Evolutionary conservation across 768 basidiomycete species (phyloP).

Genomic region (Boletus sp.): DNA sequence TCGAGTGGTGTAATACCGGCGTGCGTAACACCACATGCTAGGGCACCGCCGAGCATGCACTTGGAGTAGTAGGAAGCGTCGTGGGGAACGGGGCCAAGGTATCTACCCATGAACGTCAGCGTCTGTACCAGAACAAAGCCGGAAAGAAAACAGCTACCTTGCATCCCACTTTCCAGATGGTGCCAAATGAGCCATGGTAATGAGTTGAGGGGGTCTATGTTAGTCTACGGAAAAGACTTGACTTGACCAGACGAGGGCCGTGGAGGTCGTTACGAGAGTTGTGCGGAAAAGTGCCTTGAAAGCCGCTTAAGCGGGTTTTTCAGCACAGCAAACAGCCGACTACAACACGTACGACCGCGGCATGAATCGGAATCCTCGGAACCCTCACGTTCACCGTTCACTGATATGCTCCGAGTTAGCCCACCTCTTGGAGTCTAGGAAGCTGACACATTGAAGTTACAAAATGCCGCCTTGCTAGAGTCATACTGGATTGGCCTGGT

Average conservation of each 20-base stretch:
- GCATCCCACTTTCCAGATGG: conserved; percentile 71
- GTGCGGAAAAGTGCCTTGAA: not conserved
- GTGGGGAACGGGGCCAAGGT: conserved; percentile 71
- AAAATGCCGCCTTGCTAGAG: too few species aligned
- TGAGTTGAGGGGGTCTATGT: conserved; percentile 32
- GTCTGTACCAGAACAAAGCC: not conserved
- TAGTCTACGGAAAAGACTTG: conserved; percentile 22
- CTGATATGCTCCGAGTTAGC: too few species aligned
- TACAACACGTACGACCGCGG: conserved; percentile 6
- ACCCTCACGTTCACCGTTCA: too few species aligned
- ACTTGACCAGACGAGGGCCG: conserved; percentile 11
- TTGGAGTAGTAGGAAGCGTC: conserved; percentile 77
- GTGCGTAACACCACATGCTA: conserved; percentile 88
- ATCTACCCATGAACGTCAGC: conserved; percentile 39
- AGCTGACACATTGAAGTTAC: too few species aligned
- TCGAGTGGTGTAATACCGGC: conserved; percentile 85
- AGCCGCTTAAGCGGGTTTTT: not conserved
- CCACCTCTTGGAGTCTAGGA: too few species aligned
- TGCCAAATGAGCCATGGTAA: conserved; percentile 49
- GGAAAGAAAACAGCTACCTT: conserved; percentile 41
- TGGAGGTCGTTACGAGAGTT: conserved; percentile 21
- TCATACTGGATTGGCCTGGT: too few species aligned
- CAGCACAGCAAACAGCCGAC: conserved; percentile 4
- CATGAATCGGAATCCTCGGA: conserved; percentile 17
- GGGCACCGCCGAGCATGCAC: conserved; percentile 83